Evolutionary conservation across 768 basidiomycete genomes (phyloP).

Genomic region (Basidioascus undulatus): DNA sequence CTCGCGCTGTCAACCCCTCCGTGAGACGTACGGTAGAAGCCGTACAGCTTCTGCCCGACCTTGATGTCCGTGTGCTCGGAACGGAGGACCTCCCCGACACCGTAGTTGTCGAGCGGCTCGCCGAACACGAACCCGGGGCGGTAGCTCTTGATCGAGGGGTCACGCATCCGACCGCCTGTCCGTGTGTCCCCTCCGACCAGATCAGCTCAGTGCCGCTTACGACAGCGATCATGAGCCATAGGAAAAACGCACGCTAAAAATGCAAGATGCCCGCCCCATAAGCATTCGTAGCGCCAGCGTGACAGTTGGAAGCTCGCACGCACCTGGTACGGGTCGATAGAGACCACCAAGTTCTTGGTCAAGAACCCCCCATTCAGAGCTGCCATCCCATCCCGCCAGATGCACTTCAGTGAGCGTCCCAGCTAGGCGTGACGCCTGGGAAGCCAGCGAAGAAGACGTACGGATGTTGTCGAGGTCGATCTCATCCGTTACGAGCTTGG

Average conservation of each 20-base stretch:
- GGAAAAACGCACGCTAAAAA: no score
- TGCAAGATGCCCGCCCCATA: no score
- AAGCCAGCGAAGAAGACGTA: no score
- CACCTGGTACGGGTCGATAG: constrained; percentile 11
- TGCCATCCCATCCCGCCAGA: no score
- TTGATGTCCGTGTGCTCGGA: constrained; percentile 3
- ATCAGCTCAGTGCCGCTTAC: no score
- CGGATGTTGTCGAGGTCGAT: constrained; percentile 14
- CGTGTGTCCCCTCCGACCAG: no score
- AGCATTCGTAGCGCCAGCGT: no score
- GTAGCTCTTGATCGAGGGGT: constrained; percentile 5
- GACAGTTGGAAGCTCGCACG: no score
- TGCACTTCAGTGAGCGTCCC: no score
- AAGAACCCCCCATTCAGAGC: constrained; percentile 7
- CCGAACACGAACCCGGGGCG: constrained; percentile 6
- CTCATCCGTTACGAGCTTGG: constrained; percentile 6
- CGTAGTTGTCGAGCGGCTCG: constrained; percentile 3
- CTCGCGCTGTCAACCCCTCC: background rate
- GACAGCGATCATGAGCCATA: no score
- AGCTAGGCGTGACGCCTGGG: no score
- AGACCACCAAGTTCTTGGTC: constrained; percentile 11
- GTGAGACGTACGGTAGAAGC: constrained; percentile 3
- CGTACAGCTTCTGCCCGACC: constrained; percentile 10
- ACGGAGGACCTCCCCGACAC: constrained; percentile 9
- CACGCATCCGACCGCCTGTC: constrained; percentile 5